Conservation (phyloP, 352 stramenopile species). For the Phytophthora fragariaefolia region DNA sequence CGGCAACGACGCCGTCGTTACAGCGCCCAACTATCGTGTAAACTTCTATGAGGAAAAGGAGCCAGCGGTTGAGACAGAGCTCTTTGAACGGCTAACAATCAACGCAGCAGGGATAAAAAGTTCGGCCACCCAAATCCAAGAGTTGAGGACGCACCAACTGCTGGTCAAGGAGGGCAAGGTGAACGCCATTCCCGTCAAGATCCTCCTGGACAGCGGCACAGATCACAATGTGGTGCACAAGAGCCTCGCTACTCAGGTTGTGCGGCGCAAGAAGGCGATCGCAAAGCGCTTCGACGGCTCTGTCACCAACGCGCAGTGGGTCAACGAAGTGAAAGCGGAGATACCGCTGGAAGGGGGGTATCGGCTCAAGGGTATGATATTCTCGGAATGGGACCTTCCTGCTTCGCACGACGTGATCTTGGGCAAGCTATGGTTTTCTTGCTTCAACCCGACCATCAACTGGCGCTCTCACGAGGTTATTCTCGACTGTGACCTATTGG, state of each 20-base stretch:
- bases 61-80: neutral
- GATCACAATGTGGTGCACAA: conserved; percentile 18
- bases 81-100: neutral
- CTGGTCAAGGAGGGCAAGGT: conserved; percentile 1
- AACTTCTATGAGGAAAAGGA: neutral
- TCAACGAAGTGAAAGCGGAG: conserved; percentile 15
- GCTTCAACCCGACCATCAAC: conserved; percentile 14
- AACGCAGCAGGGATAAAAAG: conserved; percentile 11
- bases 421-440: conserved; percentile 18
- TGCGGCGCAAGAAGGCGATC: conserved; percentile 6
- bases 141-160: conserved; percentile 9
- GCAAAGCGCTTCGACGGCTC: conserved; percentile 10
- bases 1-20: too few species aligned
- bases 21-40: neutral
- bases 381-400: conserved; percentile 18
- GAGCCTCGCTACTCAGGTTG: neutral
- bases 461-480: conserved; percentile 18
- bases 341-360: conserved; percentile 4
- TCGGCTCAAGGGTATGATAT: neutral
- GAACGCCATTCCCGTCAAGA: neutral
- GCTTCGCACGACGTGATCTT: conserved; percentile 11
- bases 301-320: neutral
- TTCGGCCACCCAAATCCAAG: neutral
- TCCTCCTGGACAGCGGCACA: conserved; percentile 9
- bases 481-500: conserved; percentile 2